Base-by-base conservation (phyloP, 2,329 filamentous ascomycete species). In the Lithohypha guttulata region DNA sequence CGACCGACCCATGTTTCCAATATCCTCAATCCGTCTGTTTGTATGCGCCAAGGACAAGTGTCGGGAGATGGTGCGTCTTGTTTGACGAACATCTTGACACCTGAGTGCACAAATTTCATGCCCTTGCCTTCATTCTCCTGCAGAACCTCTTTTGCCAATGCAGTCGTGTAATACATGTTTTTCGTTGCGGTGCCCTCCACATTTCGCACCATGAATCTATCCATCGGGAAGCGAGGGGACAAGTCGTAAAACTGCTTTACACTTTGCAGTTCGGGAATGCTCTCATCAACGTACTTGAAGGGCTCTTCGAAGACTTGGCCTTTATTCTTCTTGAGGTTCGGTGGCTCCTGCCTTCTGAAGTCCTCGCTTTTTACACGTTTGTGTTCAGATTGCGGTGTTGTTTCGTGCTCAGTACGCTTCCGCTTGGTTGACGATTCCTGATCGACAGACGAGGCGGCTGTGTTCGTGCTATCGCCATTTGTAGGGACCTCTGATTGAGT, bases 21-120 rank as follows among this genome's bases (percentile, higher is more conserved):
- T 49, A 98, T 86, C 7, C 82, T 78, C 65, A 98, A 77, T 17
- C 91, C 91, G 61, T 98, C 91, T 9, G 81, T 83, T 68, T 98
- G 91, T 52, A 98, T 91, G 32, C 91, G 78, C 91, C 91, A 98
- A 42, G 81, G 75, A 66, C 87, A 94, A 22, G 91, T 81, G 39
- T 87, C 81, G 23, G 81, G 79, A 4, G 79, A 82, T 43, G 93
- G 87, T 0, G 84, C 81, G 55, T 95, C 86, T 60, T 96, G 89
- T 68, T 93, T 94, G 69, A 96, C 91, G 59, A 93, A 98, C 85
- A 96, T 96, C 65, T 93, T 93, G 22, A 98, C 87, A 48, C 91
- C 91, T 35, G 82, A 89, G 62, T 98, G 91, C 34, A 98, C 83
- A 57, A 98, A 94, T 59, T 91, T 93, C 61, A 96, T 80, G 31